Evolutionary conservation across 2,329 filamentous ascomycete genomes (phyloP).

Genomic region (Achaetomium macrosporum): DNA sequence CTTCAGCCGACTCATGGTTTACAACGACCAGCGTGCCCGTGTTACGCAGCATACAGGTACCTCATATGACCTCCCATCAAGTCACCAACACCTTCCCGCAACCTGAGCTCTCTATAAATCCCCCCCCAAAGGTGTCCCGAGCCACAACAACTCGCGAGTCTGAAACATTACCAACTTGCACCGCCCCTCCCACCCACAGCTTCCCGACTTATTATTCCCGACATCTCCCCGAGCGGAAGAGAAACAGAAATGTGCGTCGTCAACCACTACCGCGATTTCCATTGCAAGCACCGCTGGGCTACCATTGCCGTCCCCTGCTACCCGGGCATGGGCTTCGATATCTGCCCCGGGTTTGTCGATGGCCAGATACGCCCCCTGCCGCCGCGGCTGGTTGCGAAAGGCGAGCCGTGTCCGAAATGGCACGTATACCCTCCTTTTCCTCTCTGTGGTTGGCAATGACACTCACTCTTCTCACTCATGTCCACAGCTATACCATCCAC

Average conservation of each 20-base stretch:
- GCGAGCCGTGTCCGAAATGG: conserved; percentile 39
- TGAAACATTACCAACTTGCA: no score
- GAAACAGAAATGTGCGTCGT: conserved; percentile 40
- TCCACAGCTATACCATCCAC: background rate
- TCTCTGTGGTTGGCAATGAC: background rate
- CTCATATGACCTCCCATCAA: no score
- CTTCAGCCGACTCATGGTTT: no score
- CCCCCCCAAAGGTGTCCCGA: no score
- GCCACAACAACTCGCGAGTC: no score
- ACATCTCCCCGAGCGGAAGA: background rate
- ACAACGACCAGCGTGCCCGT: no score
- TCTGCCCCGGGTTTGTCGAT: conserved; percentile 38
- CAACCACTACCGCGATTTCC: conserved; percentile 43
- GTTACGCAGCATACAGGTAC: no score
- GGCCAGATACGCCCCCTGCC: conserved; percentile 32
- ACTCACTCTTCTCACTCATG: background rate
- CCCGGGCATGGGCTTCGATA: conserved; percentile 45
- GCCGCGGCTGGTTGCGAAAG: conserved; percentile 29
- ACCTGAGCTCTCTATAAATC: no score
- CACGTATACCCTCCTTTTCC: background rate
- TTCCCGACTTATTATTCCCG: no score
- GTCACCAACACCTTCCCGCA: no score
- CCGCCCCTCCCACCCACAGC: no score
- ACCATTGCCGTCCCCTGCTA: conserved; percentile 42
- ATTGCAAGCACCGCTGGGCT: conserved; percentile 49